Evolutionary conservation across 108 stramenopile genomes (phyloP).

Genomic region (Skeletonema marinoi): DNA sequence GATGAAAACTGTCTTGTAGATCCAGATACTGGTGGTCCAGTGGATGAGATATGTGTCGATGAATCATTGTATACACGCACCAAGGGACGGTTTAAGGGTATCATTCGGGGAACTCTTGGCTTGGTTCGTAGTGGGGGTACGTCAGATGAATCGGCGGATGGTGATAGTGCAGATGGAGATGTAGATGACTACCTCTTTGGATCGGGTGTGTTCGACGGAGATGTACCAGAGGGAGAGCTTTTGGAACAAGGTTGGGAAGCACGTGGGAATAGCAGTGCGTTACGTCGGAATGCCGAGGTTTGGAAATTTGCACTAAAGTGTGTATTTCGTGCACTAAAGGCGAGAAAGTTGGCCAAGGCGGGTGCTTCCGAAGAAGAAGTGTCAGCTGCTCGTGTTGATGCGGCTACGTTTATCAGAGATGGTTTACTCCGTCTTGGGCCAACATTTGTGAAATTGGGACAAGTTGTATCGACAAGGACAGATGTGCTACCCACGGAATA

Average conservation of each 20-base stretch:
- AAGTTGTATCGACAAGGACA: constrained; percentile 75
- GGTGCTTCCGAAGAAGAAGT: constrained; percentile 74
- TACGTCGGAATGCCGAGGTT: constrained; percentile 83
- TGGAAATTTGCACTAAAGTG: constrained; percentile 87
- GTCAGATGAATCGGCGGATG: neutral
- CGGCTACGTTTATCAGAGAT: constrained; percentile 87
- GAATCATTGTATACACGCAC: constrained; percentile 54
- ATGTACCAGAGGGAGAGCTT: constrained; percentile 67
- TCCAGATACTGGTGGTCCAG: constrained; percentile 49
- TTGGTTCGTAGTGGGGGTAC: constrained; percentile 44
- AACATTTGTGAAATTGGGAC: constrained; percentile 93
- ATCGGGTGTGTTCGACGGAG: constrained; percentile 33
- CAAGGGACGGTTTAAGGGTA: constrained; percentile 55
- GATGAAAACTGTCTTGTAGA: constrained; percentile 79
- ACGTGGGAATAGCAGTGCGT: constrained; percentile 61
- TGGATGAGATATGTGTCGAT: constrained; percentile 72
- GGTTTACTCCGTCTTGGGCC: constrained; percentile 89
- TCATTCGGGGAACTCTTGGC: constrained; percentile 59
- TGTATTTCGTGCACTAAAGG: constrained; percentile 78
- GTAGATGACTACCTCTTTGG: constrained; percentile 27
- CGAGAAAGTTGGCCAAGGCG: constrained; percentile 71
- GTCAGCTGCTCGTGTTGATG: constrained; percentile 63
- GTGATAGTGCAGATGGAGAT: constrained; percentile 4
- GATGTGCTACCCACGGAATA: constrained; percentile 90
- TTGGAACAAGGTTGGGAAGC: constrained; percentile 82